Conservation (phyloP, 208 protist genomes). For the Trypanosoma avium region DNA sequence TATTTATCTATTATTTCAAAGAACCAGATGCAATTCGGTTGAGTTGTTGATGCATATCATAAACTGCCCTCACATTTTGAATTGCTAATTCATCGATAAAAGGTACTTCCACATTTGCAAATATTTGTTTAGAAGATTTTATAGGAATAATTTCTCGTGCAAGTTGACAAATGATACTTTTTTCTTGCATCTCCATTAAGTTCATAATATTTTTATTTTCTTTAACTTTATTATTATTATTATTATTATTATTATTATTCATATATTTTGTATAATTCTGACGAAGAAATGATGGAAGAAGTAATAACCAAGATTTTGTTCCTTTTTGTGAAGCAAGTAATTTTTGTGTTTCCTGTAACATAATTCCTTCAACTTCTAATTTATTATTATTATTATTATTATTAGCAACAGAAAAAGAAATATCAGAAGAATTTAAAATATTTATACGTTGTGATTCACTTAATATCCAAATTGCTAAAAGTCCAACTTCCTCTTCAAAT, state of each 20-base stretch:
- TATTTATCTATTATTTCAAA: not conserved
- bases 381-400: too few relatives aligned
- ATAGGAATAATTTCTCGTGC: slow-evolving; percentile 12
- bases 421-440: too few relatives aligned
- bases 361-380: too few relatives aligned
- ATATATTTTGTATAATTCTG: not conserved
- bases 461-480: too few relatives aligned
- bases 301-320: slow-evolving; percentile 19
- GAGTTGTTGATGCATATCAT: slow-evolving; percentile 24
- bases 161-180: slow-evolving; percentile 19
- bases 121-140: not conserved
- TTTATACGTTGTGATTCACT: too few relatives aligned
- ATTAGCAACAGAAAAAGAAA: too few relatives aligned
- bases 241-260: not conserved
- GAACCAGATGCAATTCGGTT: slow-evolving; percentile 26
- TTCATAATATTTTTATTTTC: not conserved
- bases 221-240: not conserved
- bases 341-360: slow-evolving; percentile 14
- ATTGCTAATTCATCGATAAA: slow-evolving; percentile 20
- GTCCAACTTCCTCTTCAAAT: too few relatives aligned
- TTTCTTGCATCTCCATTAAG: not conserved
- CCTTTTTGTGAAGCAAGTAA: slow-evolving; percentile 14
- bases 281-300: slow-evolving; percentile 15
- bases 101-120: slow-evolving; percentile 9
- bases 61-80: slow-evolving; percentile 13